Percentiles rank a stretch among this genome's conserved stretches.
Conservation (phyloP, 805 yeast genomes). For the Starmerella etchellsii region DNA sequence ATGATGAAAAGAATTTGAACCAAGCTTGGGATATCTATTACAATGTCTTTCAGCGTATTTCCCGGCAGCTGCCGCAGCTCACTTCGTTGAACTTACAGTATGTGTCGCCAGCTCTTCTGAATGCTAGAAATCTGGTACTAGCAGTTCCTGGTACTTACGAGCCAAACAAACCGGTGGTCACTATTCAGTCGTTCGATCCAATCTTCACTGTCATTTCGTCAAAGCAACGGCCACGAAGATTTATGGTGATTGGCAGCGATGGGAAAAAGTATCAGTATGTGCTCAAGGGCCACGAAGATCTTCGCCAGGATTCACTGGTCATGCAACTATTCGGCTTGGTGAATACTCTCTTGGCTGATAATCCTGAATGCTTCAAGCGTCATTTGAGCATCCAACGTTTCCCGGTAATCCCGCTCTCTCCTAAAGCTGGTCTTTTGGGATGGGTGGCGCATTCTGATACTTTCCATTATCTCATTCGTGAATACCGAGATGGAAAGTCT, state of each 20-base stretch:
- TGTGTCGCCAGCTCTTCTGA: slow-evolving; percentile 80
- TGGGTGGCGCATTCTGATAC: slow-evolving; percentile 99
- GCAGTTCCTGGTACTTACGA: slow-evolving; percentile 91
- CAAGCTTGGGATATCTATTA: slow-evolving; percentile 98
- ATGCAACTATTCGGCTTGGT: slow-evolving; percentile 97
- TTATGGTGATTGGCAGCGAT: slow-evolving; percentile 72
- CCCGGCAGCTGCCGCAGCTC: slow-evolving; percentile 76
- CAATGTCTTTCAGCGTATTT: slow-evolving; percentile 80
- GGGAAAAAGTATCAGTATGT: slow-evolving; percentile 77
- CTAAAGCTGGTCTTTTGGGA: slow-evolving; percentile 89
- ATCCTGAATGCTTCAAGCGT: slow-evolving; percentile 91
- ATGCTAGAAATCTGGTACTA: slow-evolving; percentile 63
- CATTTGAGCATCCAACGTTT: slow-evolving; percentile 85
- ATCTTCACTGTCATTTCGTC: slow-evolving; percentile 79
- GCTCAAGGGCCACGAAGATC: slow-evolving; percentile 94
- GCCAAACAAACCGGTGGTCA: slow-evolving; percentile 66
- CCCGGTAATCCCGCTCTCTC: slow-evolving; percentile 91
- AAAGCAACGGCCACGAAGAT: slow-evolving; percentile 86
- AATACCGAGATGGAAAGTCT: slow-evolving; percentile 83
- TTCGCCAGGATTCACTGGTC: slow-evolving; percentile 90
- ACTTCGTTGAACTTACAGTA: slow-evolving; percentile 80
- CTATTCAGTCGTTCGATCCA: slow-evolving; percentile 67
- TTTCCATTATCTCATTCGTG: slow-evolving; percentile 82
- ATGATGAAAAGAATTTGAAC: slow-evolving; percentile 74
- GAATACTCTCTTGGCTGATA: slow-evolving; percentile 74